Evolutionary conservation across 805 yeast species (phyloP).

Genomic region (Saccharomycopsis sp.): DNA sequence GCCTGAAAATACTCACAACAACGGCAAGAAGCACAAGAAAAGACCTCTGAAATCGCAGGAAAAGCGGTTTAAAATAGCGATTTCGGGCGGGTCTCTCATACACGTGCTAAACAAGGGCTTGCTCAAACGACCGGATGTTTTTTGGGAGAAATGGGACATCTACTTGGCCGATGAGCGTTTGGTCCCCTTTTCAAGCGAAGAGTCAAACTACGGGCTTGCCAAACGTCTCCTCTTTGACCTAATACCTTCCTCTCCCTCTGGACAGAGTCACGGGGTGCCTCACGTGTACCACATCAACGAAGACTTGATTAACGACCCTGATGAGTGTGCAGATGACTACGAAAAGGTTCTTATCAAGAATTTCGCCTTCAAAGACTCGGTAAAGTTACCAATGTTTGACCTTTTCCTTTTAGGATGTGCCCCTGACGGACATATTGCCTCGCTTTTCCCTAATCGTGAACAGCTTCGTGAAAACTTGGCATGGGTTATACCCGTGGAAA

Average conservation of each 20-base stretch:
- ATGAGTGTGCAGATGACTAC: constrained; percentile 90
- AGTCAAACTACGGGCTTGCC: constrained; percentile 82
- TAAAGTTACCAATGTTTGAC: constrained; percentile 92
- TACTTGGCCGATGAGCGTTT: constrained; percentile 88
- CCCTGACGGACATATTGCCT: constrained; percentile 97
- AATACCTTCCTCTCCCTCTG: constrained; percentile 37
- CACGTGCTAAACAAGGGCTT: constrained; percentile 84
- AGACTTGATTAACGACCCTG: constrained; percentile 64
- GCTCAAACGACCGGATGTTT: constrained; percentile 64
- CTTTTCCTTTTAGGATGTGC: constrained; percentile 91
- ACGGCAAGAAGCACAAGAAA: constrained; percentile 9
- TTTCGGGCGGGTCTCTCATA: constrained; percentile 89
- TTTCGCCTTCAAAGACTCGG: constrained; percentile 94
- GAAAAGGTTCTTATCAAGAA: constrained; percentile 81
- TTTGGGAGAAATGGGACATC: constrained; percentile 75
- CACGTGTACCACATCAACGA: constrained; percentile 80
- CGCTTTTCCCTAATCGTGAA: constrained; percentile 90
- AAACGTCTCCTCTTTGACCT: constrained; percentile 71
- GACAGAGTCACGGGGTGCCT: constrained; percentile 42
- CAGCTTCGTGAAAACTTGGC: constrained; percentile 84
- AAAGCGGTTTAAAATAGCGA: constrained; percentile 78
- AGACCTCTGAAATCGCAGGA: constrained; percentile 47
- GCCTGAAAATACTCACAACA: constrained; percentile 8
- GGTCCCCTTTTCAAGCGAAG: constrained; percentile 74
- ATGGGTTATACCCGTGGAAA: constrained; percentile 90